Base-by-base conservation (phyloP, 331 rosid species). In the Acacia pycnantha region DNA sequence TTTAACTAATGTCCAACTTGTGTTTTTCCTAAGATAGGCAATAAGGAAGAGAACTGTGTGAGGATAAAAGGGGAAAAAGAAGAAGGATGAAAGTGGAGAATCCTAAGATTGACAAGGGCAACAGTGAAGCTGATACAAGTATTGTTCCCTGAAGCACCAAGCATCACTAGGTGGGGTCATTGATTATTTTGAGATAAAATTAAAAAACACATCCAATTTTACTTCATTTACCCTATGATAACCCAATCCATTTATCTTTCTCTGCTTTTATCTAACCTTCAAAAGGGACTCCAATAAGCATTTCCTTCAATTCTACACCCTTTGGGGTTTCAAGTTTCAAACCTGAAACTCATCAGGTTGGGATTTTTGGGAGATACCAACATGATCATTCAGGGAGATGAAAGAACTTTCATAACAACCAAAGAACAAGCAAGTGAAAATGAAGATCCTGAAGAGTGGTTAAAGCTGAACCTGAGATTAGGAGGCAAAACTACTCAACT, bases 391-490 rank as follows among this genome's bases (percentile, higher is more conserved):
- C 14, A 77, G 69, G 89, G 74, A 82, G 85, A 87, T 69, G 86
- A 81, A 84, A 74, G 76, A 82, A 81, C 76, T 70, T 73, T 73
- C 40, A 73, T 72, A 83, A 41, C 79, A 79, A 35, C 70, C 48
- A 78, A 83, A 73, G 82, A 82, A 66, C 87, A 81, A 66, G 90
- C 75, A 88, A 88, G 84, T 2, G 87, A 66, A 31, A 77, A 82
- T 19, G 88, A 80, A 58, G 85, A 86, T 67, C 88, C 84, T 27
- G 88, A 79, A 71, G 93, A 90, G 90, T 94, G 99, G 98, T 88
- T 94, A 83, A 89, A 86, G 97, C 87, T 94, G 85, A 88, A 86
- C 85, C 91, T 96, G 88, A 88, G 94, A 79, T 80, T 94, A 74
- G 94, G 95, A 33, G 82, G 90, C 59, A 41, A 27, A 35, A 37